Evolutionary conservation across 78 protist genomes (phyloP).

Genomic region (Chrysochromulina parva): DNA sequence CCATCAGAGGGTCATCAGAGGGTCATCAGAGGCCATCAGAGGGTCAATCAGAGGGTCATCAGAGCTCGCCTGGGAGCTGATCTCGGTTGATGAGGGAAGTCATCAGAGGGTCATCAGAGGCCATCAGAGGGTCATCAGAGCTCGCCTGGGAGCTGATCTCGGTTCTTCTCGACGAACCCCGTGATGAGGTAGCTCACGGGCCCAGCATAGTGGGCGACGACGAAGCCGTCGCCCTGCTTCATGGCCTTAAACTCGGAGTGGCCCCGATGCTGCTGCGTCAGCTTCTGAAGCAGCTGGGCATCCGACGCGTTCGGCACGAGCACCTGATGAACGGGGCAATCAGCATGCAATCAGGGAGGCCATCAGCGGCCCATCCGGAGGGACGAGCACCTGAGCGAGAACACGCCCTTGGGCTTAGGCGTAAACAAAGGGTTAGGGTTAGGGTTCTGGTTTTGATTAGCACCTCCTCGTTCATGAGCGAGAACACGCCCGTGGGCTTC

Average conservation of each 20-base stretch:
- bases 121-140: too few relatives aligned
- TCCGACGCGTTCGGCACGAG: background rate
- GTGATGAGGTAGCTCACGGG: background rate
- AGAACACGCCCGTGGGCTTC: conserved; percentile 9
- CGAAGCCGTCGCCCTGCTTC: background rate
- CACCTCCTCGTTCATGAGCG: conserved; percentile 6
- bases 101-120: too few relatives aligned
- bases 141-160: background rate
- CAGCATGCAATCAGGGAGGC: too few relatives aligned
- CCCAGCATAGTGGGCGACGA: background rate
- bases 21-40: too few relatives aligned
- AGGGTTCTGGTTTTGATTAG: too few relatives aligned
- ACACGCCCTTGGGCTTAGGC: too few relatives aligned
- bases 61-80: background rate
- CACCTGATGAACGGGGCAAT: background rate
- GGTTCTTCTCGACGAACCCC: conserved; percentile 14
- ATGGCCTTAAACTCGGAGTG: background rate
- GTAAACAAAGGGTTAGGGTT: too few relatives aligned
- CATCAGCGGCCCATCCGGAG: too few relatives aligned
- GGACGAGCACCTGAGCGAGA: too few relatives aligned
- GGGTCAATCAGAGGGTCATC: too few relatives aligned
- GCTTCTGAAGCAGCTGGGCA: background rate
- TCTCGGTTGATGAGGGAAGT: background rate
- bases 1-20: too few relatives aligned
- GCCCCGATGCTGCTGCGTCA: background rate